Conservation (phyloP, 176 grass and related monocot genomes). For the Tuctoria greenei region DNA sequence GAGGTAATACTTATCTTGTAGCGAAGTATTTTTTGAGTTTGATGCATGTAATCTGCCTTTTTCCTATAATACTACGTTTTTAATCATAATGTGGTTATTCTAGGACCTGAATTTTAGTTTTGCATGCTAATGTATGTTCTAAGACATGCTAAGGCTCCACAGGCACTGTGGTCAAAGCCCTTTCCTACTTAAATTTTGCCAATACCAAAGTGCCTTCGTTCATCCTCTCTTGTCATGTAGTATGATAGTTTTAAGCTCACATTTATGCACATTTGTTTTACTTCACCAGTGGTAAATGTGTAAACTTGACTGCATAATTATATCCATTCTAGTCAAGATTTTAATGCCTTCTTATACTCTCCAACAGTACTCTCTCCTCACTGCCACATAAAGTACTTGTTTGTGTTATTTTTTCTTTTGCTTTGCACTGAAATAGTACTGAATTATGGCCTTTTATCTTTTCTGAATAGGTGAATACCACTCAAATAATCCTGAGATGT, state of each 20-base stretch:
- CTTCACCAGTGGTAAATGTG: not conserved
- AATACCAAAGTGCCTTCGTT: not conserved
- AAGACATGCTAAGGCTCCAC: not conserved
- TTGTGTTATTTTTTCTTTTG: not conserved
- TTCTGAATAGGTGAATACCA: conserved; percentile 87
- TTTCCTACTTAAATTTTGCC: not conserved
- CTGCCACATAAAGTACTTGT: conserved; percentile 20
- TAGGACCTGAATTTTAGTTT: conserved; percentile 17
- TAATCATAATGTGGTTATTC: conserved; percentile 21
- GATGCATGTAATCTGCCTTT: conserved; percentile 18
- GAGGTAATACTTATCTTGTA: conserved; percentile 61
- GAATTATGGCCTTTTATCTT: conserved; percentile 20
- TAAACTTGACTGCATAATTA: too few species aligned
- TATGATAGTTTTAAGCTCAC: not conserved
- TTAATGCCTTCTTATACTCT: not conserved
- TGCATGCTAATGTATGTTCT: not conserved
- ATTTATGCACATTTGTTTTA: too few species aligned
- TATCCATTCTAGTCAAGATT: too few species aligned
- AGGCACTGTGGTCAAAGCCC: not conserved
- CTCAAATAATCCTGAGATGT: conserved; percentile 99
- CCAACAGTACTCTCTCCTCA: not conserved
- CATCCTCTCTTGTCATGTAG: not conserved
- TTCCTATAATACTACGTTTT: conserved; percentile 11
- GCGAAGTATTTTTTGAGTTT: not conserved
- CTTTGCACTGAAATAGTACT: conserved; percentile 9